phyloP scores from a whole-genome alignment of 345 rosid genomes.

The Melaleuca alternifolia region DNA sequence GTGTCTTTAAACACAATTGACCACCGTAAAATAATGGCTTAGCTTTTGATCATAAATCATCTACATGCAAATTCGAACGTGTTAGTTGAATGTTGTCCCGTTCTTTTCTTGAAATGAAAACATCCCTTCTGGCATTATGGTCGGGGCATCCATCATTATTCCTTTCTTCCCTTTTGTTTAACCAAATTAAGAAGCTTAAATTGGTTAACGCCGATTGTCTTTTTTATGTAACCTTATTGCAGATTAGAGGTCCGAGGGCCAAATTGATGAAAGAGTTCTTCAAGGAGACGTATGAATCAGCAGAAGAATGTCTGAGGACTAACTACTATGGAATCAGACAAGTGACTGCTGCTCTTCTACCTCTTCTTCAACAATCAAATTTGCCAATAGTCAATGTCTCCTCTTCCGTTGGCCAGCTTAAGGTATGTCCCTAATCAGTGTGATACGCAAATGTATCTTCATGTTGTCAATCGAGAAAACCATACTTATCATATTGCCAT shows the following conservation, averaged over 20 bases:
- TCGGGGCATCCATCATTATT: neutral
- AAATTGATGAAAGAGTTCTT: neutral
- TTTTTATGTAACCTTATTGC: neutral
- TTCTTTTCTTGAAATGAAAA: neutral
- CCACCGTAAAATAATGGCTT: too few species aligned
- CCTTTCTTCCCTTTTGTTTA: neutral
- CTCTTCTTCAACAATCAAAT: slow-evolving; percentile 3
- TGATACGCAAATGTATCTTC: too few species aligned
- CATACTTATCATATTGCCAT: neutral
- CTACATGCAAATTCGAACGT: neutral
- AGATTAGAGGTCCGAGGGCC: slow-evolving; percentile 1
- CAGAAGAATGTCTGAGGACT: slow-evolving; percentile 7
- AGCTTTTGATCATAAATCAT: neutral
- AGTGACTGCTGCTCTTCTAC: slow-evolving; percentile 3
- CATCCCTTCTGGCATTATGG: neutral
- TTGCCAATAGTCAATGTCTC: slow-evolving; percentile 12
- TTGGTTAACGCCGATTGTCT: neutral
- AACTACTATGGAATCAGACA: slow-evolving; percentile 11
- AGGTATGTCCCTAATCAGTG: neutral
- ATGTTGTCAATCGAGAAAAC: too few species aligned
- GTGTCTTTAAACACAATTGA: too few species aligned
- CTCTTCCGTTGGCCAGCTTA: slow-evolving; percentile 3
- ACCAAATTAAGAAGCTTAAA: neutral
- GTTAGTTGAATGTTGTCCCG: neutral
- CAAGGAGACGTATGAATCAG: slow-evolving; percentile 1